Conservation (phyloP, 495 filamentous ascomycete genomes). For the Penicillium dipodomyicola region DNA sequence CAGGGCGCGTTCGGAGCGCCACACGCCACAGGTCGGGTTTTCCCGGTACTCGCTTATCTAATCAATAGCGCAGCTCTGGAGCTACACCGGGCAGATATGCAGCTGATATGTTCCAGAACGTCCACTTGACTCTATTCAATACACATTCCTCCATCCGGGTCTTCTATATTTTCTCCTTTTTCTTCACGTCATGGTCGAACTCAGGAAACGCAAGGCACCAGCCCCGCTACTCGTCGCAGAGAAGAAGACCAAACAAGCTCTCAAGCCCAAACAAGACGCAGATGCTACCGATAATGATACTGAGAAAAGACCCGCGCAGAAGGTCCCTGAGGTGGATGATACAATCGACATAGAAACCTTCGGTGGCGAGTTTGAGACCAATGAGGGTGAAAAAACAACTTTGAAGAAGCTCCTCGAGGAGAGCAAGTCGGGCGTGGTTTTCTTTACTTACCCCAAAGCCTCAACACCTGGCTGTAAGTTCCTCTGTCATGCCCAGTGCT, state of each 20-base stretch:
- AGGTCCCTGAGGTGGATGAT: conserved; percentile 45
- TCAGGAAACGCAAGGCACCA: conserved; percentile 73
- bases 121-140: background rate
- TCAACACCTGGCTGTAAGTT: conserved; percentile 92
- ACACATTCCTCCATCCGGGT: background rate
- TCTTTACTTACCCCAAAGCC: conserved; percentile 96
- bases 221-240: conserved; percentile 51
- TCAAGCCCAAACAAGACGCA: conserved; percentile 45
- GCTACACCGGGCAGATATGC: background rate
- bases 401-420: conserved; percentile 74
- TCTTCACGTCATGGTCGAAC: conserved; percentile 53
- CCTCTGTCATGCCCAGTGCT: background rate
- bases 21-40: conserved; percentile 17
- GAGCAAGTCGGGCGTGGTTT: conserved; percentile 79
- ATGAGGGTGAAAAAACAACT: conserved; percentile 75
- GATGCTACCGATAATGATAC: conserved; percentile 30
- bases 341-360: conserved; percentile 67
- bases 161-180: background rate
- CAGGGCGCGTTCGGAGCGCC: conserved; percentile 8
- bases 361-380: conserved; percentile 78
- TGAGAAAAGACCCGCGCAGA: conserved; percentile 25
- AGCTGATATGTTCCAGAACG: conserved; percentile 4
- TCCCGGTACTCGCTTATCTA: conserved; percentile 13
- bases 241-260: conserved; percentile 51
- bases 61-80: background rate